These are phyloP conservation scores for Cladosporium colombiae DNA, from an alignment of 2,329 filamentous ascomycete genomes.

Conservation along the genomic window DNA sequence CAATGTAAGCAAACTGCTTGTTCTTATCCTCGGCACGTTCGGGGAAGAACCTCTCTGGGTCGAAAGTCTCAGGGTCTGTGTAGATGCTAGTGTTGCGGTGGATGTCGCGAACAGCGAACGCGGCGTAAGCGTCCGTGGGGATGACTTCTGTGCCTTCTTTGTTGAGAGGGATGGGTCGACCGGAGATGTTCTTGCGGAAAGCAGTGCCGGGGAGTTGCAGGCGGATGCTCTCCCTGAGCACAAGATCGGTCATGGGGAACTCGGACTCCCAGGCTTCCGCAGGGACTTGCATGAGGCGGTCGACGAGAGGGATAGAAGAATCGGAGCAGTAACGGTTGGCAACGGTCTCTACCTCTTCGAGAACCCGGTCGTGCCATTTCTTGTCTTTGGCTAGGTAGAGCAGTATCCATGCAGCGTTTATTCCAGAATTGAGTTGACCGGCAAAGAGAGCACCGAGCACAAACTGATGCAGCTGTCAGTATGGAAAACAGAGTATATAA, in stretches of 20 bases:
- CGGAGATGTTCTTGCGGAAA: slow-evolving; percentile 55
- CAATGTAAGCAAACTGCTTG: slow-evolving; percentile 37
- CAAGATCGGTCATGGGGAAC: slow-evolving; percentile 55
- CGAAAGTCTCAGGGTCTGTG: slow-evolving; percentile 50
- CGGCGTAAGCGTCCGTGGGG: slow-evolving; percentile 50
- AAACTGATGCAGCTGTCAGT: slow-evolving; percentile 41
- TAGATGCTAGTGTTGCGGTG: slow-evolving; percentile 54
- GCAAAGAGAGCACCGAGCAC: slow-evolving; percentile 58
- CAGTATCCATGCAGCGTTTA: slow-evolving; percentile 57
- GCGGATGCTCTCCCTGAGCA: slow-evolving; percentile 57
- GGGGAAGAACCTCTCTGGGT: slow-evolving; percentile 52
- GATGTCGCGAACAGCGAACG: slow-evolving; percentile 51
- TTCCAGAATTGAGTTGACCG: slow-evolving; percentile 58
- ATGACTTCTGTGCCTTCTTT: slow-evolving; percentile 50
- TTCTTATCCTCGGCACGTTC: slow-evolving; percentile 53
- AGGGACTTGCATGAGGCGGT: slow-evolving; percentile 47
- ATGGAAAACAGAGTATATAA: neutral
- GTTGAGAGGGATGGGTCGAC: slow-evolving; percentile 48
- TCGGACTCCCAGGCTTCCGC: slow-evolving; percentile 58
- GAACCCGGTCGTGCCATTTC: slow-evolving; percentile 48
- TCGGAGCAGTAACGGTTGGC: slow-evolving; percentile 46
- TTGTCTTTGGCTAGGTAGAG: slow-evolving; percentile 51
- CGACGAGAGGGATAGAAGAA: slow-evolving; percentile 36
- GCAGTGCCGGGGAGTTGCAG: slow-evolving; percentile 50
- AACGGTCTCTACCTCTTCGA: slow-evolving; percentile 50